These are phyloP conservation scores for Metarhizium album DNA, from an alignment of 2,329 filamentous ascomycete species.

Conservation along the genomic window DNA sequence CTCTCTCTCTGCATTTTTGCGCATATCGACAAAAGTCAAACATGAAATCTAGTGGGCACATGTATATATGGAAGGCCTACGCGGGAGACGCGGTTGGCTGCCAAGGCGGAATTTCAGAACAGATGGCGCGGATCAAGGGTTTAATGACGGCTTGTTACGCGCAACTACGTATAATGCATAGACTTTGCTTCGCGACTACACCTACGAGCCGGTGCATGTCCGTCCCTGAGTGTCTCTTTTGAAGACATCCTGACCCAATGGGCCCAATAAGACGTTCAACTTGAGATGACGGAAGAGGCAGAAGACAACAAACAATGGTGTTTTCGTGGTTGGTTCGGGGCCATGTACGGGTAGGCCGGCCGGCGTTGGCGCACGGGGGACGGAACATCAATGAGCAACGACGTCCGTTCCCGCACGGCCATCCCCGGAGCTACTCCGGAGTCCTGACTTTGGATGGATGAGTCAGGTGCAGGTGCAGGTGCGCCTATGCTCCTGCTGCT, in stretches of 20 bases:
- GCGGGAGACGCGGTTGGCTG: not conserved
- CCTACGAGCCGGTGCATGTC: not conserved
- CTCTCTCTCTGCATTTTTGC: not conserved
- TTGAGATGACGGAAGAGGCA: no score
- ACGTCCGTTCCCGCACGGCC: not conserved
- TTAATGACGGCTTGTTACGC: not conserved
- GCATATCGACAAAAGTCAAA: not conserved
- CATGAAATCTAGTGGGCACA: not conserved
- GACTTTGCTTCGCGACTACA: not conserved
- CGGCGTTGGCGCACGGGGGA: constrained; percentile 2
- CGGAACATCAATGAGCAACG: constrained; percentile 2
- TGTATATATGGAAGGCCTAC: not conserved
- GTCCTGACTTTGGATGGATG: no score
- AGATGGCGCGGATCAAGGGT: not conserved
- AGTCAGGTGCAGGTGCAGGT: no score
- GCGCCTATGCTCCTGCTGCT: no score
- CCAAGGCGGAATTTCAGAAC: not conserved
- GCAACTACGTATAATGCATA: not conserved
- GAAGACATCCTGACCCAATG: not conserved
- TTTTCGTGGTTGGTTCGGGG: no score
- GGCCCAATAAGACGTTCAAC: no score
- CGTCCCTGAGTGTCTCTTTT: not conserved
- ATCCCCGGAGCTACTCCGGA: not conserved
- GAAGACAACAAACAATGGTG: not conserved
- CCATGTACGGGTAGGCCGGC: no score